These are phyloP conservation scores for Beauveria rudraprayagi DNA, from an alignment of 2,329 filamentous ascomycete species.

Conservation along the genomic window DNA sequence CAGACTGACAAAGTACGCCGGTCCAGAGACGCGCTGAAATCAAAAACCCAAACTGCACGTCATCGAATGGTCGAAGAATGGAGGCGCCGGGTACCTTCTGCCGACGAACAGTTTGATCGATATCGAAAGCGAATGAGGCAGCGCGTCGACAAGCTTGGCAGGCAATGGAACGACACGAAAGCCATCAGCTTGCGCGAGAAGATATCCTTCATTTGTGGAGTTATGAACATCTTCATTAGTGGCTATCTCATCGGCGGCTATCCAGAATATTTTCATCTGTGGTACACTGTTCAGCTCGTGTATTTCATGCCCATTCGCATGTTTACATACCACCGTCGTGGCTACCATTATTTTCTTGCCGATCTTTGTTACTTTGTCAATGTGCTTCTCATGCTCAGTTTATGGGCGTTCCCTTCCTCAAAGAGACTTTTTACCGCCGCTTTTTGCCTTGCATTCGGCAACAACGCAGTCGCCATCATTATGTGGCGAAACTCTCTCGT, in stretches of 20 bases:
- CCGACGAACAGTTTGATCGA: slow-evolving; percentile 86
- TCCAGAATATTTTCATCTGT: slow-evolving; percentile 80
- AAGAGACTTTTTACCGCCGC: slow-evolving; percentile 87
- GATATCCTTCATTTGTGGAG: slow-evolving; percentile 88
- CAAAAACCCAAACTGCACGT: slow-evolving; percentile 67
- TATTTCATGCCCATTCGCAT: slow-evolving; percentile 98
- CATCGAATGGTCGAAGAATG: slow-evolving; percentile 89
- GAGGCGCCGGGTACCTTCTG: slow-evolving; percentile 74
- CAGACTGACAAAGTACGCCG: slow-evolving; percentile 80
- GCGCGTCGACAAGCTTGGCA: slow-evolving; percentile 79
- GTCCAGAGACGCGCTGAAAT: slow-evolving; percentile 73
- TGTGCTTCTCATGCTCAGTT: slow-evolving; percentile 66
- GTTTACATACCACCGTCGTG: slow-evolving; percentile 82
- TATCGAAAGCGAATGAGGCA: slow-evolving; percentile 82
- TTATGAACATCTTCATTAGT: slow-evolving; percentile 95
- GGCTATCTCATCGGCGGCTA: slow-evolving; percentile 85
- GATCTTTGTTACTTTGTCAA: slow-evolving; percentile 99
- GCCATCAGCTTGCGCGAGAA: slow-evolving; percentile 87
- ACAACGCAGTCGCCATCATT: slow-evolving; percentile 94
- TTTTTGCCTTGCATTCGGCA: slow-evolving; percentile 89
- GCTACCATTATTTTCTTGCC: slow-evolving; percentile 94
- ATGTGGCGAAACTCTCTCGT: slow-evolving; percentile 99
- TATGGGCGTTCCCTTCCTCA: slow-evolving; percentile 86
- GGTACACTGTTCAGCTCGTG: slow-evolving; percentile 80
- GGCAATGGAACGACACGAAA: slow-evolving; percentile 82